These are phyloP conservation scores for Penicillium paxilli DNA, from an alignment of 495 filamentous ascomycete genomes.

Conservation along the genomic window DNA sequence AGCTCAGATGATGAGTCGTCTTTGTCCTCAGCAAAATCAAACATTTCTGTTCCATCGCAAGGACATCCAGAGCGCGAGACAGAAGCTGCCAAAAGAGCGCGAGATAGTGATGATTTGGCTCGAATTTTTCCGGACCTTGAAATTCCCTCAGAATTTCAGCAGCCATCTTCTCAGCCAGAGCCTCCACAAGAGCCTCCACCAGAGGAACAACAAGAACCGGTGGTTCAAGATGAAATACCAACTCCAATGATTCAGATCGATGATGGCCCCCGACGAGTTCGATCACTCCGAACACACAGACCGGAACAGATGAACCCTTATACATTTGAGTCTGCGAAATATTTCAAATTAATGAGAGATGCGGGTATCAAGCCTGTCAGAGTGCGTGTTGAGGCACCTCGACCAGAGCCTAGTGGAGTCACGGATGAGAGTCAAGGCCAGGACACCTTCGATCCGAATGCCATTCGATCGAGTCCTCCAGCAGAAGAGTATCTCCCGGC, in stretches of 20 bases:
- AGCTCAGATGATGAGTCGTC: conserved; percentile 35
- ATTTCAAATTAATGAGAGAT: conserved; percentile 58
- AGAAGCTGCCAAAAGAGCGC: not conserved
- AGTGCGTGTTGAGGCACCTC: conserved; percentile 35
- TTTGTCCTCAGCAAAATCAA: conserved; percentile 44
- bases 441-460: conserved; percentile 26
- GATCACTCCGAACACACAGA: not conserved
- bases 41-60: conserved; percentile 14
- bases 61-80: not conserved
- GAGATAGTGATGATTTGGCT: conserved; percentile 7
- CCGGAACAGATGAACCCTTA: conserved; percentile 63
- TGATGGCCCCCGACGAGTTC: conserved; percentile 47
- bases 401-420: conserved; percentile 25
- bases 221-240: not conserved
- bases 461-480: conserved; percentile 36
- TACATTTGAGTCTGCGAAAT: conserved; percentile 64
- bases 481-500: conserved; percentile 23
- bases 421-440: conserved; percentile 57
- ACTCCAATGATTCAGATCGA: conserved; percentile 19
- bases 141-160: conserved; percentile 31
- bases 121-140: conserved; percentile 25
- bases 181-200: conserved; percentile 42
- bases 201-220: too few species aligned
- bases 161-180: conserved; percentile 31
- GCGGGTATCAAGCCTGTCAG: conserved; percentile 64